phyloP scores from a whole-genome alignment of 1,139 yeast genomes.

The Taiozyma onychis region DNA sequence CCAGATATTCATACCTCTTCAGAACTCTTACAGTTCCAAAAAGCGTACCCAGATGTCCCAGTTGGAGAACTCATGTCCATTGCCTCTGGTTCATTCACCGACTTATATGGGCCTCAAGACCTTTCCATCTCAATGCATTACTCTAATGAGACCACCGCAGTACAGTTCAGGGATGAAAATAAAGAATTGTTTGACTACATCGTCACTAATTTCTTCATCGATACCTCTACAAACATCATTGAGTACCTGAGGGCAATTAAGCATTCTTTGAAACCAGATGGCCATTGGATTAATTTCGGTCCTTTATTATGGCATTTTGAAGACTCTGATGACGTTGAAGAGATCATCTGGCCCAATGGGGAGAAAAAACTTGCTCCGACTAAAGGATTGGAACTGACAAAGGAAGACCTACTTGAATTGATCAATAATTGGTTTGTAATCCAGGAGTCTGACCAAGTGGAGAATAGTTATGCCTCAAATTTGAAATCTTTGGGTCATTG shows the following conservation, averaged over 20 bases:
- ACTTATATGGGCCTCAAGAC: conserved; percentile 58
- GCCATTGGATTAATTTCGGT: conserved; percentile 80
- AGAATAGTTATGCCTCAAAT: conserved; percentile 55
- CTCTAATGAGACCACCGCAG: conserved; percentile 33
- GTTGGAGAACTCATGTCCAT: conserved; percentile 61
- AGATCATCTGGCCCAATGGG: conserved; percentile 26
- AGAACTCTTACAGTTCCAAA: conserved; percentile 25
- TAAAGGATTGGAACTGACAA: conserved; percentile 59
- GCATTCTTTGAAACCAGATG: conserved; percentile 43
- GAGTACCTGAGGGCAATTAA: conserved; percentile 60
- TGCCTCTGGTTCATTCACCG: conserved; percentile 76
- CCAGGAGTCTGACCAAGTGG: conserved; percentile 37
- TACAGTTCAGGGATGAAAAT: conserved; percentile 38
- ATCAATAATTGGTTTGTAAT: conserved; percentile 38
- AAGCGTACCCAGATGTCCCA: conserved; percentile 35
- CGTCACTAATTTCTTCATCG: conserved; percentile 72
- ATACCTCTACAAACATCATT: conserved; percentile 69
- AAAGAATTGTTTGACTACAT: conserved; percentile 44
- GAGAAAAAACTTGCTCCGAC: conserved; percentile 29
- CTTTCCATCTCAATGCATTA: conserved; percentile 34
- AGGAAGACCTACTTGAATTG: conserved; percentile 51
- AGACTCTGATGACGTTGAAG: conserved; percentile 34
- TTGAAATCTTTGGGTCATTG: conserved; percentile 48
- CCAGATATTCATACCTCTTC: conserved; percentile 48
- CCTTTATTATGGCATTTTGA: conserved; percentile 88